Conservation (phyloP, 257 asterid species). For the Solanum dulcamara region DNA sequence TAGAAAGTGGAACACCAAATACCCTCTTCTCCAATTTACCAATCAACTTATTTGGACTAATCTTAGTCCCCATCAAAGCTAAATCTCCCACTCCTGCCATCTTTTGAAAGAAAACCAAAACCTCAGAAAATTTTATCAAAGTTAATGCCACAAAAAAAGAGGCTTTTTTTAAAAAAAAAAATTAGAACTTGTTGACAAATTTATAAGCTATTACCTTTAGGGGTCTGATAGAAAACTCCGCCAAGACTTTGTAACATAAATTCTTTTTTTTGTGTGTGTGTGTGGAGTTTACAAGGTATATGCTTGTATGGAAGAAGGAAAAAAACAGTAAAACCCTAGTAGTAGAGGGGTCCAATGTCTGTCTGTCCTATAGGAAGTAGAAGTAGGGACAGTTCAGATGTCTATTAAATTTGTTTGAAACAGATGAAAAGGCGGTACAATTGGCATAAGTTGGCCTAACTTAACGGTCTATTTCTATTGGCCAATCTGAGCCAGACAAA, state of each 20-base stretch:
- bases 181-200: not conserved
- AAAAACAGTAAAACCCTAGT: not conserved
- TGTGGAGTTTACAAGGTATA: slow-evolving; percentile 18
- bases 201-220: not conserved
- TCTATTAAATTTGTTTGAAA: slow-evolving; percentile 15
- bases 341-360: not conserved
- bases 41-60: slow-evolving; percentile 13
- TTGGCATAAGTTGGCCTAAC: slow-evolving; percentile 4
- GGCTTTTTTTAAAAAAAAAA: not conserved
- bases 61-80: slow-evolving; percentile 21
- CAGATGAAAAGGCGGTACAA: slow-evolving; percentile 22
- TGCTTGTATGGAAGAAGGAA: not conserved
- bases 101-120: not conserved
- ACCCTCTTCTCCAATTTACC: slow-evolving; percentile 18
- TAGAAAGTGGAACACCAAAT: slow-evolving; percentile 22
- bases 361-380: not conserved
- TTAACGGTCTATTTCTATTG: slow-evolving; percentile 16
- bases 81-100: slow-evolving; percentile 54
- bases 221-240: slow-evolving; percentile 30
- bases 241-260: slow-evolving; percentile 6
- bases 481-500: not conserved
- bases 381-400: slow-evolving; percentile 6
- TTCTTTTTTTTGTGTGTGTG: not conserved
- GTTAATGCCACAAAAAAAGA: not conserved
- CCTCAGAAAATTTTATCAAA: not conserved